A percentile compares a stretch with the other conserved stretches of the same genome.
These are phyloP conservation scores for Candida ficus DNA, from an alignment of 805 yeast genomes.

Conservation along the genomic window DNA sequence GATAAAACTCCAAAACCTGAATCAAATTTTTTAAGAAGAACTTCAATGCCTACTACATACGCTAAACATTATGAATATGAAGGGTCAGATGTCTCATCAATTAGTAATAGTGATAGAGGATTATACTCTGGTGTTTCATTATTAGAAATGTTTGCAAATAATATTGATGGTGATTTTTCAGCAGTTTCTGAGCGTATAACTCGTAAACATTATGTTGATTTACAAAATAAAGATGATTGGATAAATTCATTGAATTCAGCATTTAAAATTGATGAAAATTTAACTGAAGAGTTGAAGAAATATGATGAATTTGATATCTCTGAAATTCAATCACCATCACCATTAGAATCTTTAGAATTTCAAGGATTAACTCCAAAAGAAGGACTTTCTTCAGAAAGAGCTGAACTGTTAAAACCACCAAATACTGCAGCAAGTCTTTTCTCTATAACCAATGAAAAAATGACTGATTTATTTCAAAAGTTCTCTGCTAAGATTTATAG, in stretches of 20 bases:
- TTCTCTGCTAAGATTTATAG: constrained; percentile 3
- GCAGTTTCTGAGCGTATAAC: neutral
- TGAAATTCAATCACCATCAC: constrained; percentile 1
- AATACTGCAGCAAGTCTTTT: constrained; percentile 6
- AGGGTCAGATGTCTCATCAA: constrained; percentile 1
- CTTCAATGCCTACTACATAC: neutral
- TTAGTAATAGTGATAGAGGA: neutral
- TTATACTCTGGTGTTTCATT: constrained; percentile 9
- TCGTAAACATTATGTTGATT: neutral
- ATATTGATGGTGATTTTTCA: constrained; percentile 2
- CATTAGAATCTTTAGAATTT: too few relatives aligned
- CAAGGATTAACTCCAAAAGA: too few relatives aligned
- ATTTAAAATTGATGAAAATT: constrained; percentile 16
- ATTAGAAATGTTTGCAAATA: constrained; percentile 5
- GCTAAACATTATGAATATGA: neutral
- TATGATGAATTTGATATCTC: constrained; percentile 4
- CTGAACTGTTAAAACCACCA: constrained; percentile 1
- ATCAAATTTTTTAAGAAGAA: neutral
- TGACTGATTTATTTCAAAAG: constrained; percentile 8
- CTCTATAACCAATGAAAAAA: constrained; percentile 7
- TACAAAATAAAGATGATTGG: constrained; percentile 14
- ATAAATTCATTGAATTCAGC: constrained; percentile 15
- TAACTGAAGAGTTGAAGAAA: constrained; percentile 10
- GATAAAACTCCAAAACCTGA: neutral
- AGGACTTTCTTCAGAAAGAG: neutral